Conservation (phyloP, 768 basidiomycete species). For the Clavaria fumosa region DNA sequence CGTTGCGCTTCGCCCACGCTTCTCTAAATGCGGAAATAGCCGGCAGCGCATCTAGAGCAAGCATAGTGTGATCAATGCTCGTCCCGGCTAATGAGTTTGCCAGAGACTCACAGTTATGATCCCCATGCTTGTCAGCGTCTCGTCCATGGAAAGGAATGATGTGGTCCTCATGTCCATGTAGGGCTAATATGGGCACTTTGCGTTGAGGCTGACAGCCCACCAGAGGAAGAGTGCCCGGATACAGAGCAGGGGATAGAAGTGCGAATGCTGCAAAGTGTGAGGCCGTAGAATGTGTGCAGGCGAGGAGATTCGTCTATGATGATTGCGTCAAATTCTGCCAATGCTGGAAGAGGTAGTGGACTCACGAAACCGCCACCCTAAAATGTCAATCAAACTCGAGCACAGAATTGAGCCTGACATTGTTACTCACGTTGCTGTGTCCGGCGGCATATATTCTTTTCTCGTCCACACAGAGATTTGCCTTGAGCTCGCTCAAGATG, state of each 20-base stretch:
- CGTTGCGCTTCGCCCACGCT: conserved; percentile 11
- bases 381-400: neutral
- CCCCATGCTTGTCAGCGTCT: conserved; percentile 1
- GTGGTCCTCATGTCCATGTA: conserved; percentile 10
- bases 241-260: conserved; percentile 11
- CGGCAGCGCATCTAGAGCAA: conserved; percentile 9
- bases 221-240: conserved; percentile 9
- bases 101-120: neutral
- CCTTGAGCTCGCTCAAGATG: conserved; percentile 6
- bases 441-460: conserved; percentile 12
- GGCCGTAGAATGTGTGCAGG: conserved; percentile 8
- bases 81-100: neutral
- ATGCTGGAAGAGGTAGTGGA: neutral
- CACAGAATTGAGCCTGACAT: neutral
- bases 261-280: conserved; percentile 11
- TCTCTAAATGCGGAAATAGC: conserved; percentile 7
- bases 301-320: conserved; percentile 10
- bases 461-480: conserved; percentile 11
- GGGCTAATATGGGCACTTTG: conserved; percentile 9
- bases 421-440: conserved; percentile 10
- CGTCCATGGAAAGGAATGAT: conserved; percentile 10
- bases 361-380: conserved; percentile 12
- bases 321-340: neutral
- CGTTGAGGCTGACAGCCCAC: conserved; percentile 8
- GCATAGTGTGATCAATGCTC: no score